These are phyloP conservation scores for Penicillium fuscoglaucum DNA, from an alignment of 2,329 filamentous ascomycete genomes.

Conservation along the genomic window DNA sequence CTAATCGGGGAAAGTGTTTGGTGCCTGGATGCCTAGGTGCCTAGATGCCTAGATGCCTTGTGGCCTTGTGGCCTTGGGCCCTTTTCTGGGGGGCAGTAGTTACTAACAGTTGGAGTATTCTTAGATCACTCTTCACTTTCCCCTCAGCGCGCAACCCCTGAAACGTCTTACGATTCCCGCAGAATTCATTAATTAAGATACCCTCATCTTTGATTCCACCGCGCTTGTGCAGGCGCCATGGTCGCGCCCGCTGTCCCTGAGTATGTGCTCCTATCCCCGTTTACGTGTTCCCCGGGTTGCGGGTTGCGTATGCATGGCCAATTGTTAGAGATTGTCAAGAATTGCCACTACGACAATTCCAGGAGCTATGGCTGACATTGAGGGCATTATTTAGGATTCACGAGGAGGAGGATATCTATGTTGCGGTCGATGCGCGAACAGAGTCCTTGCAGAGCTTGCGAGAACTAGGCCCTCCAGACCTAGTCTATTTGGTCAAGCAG, in stretches of 20 bases:
- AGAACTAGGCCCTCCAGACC: slow-evolving; percentile 91
- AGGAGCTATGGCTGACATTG: slow-evolving; percentile 22
- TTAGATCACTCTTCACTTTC: slow-evolving; percentile 14
- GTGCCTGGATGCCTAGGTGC: slow-evolving; percentile 11
- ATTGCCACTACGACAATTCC: slow-evolving; percentile 7
- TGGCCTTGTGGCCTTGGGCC: slow-evolving; percentile 26
- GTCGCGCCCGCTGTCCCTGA: slow-evolving; percentile 74
- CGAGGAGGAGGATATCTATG: slow-evolving; percentile 80
- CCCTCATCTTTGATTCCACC: slow-evolving; percentile 9
- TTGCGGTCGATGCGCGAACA: slow-evolving; percentile 88
- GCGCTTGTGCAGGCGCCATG: slow-evolving; percentile 53
- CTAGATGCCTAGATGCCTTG: slow-evolving; percentile 17
- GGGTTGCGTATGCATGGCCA: slow-evolving; percentile 25
- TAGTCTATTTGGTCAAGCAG: slow-evolving; percentile 90
- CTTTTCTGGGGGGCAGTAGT: slow-evolving; percentile 10
- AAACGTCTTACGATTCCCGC: slow-evolving; percentile 7
- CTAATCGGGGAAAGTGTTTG: slow-evolving; percentile 17
- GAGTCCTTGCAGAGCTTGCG: slow-evolving; percentile 82
- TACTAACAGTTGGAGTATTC: slow-evolving; percentile 4
- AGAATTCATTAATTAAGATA: slow-evolving; percentile 2
- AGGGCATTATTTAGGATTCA: slow-evolving; percentile 66
- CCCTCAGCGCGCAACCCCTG: slow-evolving; percentile 9
- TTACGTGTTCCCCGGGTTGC: slow-evolving; percentile 33
- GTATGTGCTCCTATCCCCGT: slow-evolving; percentile 51
- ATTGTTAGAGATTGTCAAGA: slow-evolving; percentile 12